These are phyloP conservation scores for Ophiostoma ulmi DNA, from an alignment of 2,329 filamentous ascomycete species.

Conservation along the genomic window DNA sequence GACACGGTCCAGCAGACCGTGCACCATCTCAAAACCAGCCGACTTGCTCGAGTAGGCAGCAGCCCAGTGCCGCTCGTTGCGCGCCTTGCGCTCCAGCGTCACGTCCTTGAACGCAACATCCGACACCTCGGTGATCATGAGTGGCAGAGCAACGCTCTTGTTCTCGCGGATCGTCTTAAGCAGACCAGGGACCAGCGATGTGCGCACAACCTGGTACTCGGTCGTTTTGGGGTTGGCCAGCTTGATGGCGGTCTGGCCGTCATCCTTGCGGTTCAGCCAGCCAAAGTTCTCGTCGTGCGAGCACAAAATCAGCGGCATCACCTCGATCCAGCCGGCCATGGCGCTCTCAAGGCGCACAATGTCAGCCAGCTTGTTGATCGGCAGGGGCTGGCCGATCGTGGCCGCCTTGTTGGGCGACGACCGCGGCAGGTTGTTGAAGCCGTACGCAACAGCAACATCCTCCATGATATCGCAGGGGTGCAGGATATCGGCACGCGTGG, in stretches of 20 bases:
- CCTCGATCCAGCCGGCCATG: constrained; percentile 94
- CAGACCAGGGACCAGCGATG: constrained; percentile 76
- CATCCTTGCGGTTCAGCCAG: constrained; percentile 86
- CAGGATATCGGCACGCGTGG: constrained; percentile 87
- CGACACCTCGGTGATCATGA: constrained; percentile 87
- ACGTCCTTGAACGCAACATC: constrained; percentile 91
- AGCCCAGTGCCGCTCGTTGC: constrained; percentile 94
- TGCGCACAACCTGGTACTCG: constrained; percentile 91
- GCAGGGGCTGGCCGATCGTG: constrained; percentile 78
- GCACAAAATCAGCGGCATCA: constrained; percentile 92
- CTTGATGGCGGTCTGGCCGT: constrained; percentile 74
- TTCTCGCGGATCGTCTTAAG: constrained; percentile 94
- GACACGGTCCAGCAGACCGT: constrained; percentile 85
- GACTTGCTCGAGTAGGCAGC: constrained; percentile 93
- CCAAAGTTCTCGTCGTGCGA: constrained; percentile 97
- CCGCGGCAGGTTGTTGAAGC: constrained; percentile 91
- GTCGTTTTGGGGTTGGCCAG: constrained; percentile 89
- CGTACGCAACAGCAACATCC: constrained; percentile 92
- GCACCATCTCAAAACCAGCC: constrained; percentile 90
- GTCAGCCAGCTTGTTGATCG: constrained; percentile 90
- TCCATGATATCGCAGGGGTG: constrained; percentile 99
- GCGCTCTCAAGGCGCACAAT: constrained; percentile 85
- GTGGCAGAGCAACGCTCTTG: constrained; percentile 79
- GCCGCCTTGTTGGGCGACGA: constrained; percentile 80
- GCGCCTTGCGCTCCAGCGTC: constrained; percentile 65